Base-by-base conservation (phyloP, 169 alveolate species). In the Babesia caballi region DNA sequence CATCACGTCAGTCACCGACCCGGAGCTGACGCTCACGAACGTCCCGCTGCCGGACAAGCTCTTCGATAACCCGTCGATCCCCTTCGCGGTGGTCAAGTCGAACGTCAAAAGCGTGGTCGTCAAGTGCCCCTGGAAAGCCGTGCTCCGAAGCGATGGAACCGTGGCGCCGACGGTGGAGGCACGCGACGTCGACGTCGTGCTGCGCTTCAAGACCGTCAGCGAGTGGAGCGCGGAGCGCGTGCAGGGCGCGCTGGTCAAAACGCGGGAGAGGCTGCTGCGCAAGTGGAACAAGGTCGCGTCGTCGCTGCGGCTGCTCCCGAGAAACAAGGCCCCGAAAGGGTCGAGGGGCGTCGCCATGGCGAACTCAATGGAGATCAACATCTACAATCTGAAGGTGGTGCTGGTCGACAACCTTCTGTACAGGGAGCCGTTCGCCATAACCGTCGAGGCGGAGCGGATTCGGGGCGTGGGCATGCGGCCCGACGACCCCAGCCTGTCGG, bases 21-120 rank as follows among this genome's bases (percentile, higher is more conserved):
- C 93, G 17, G 94, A 91, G 40, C 69, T 91, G 14, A 91, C 85
- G 51, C 73, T 91, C 60, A 81, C 88, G 51, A 87, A 91, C 57
- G 60, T 91, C 25, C 92, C 95, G 7, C 50, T 91, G 11, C 95
- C 95, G 23, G 93, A 91, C 25, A 77, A 85, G 53, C 66, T 90
- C 59, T 91, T 91, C 51, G 91, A 89, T 27, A 76, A 74, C 44
- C 90, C 92, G 4, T 91, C 90, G 36, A 72, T 87, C 27, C 95
- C 95, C 27, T 85, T 91, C 74, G 70, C 85, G 2, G 83, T 87
- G 60, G 90, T 89, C 50, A 85, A 87, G 61, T 89, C 94, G 23
- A 91, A 91, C 73, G 74, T 91, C 32, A 74, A 90, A 17, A 71
- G 73, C 53, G 91, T 88, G 21, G 88, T 82, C 36, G 85, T 91